Percentiles rank a stretch among this genome's conserved stretches.
Conservation (phyloP, 352 stramenopile species). For the Stramenopiles sp. region DNA sequence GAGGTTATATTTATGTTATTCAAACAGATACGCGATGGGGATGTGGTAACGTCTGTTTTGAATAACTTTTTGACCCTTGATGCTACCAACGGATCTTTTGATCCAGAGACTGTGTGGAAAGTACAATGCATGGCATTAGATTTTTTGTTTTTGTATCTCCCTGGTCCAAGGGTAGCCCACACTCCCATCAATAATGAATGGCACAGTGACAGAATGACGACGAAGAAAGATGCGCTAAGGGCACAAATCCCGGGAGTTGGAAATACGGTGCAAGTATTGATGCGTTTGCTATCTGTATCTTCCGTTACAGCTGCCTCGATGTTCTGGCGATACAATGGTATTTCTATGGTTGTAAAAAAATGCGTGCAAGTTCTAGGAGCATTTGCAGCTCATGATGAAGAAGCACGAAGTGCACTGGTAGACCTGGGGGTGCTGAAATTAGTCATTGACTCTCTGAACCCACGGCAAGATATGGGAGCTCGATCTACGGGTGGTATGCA, state of each 20-base stretch:
- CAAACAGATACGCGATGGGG: background rate
- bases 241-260: background rate
- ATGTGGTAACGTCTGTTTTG: background rate
- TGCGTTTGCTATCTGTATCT: background rate
- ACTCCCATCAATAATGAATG: background rate
- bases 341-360: background rate
- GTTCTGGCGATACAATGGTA: background rate
- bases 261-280: background rate
- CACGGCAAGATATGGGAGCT: background rate
- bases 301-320: background rate
- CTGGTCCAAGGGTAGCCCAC: background rate
- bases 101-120: background rate
- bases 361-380: background rate
- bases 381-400: background rate
- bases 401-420: background rate
- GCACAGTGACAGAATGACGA: background rate
- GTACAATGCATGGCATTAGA: background rate
- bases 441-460: background rate
- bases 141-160: background rate
- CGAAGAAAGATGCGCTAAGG: background rate
- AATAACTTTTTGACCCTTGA: background rate
- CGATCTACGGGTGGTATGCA: background rate
- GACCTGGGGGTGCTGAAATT: background rate
- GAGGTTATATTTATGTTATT: background rate
- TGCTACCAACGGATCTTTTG: background rate